Conservation (phyloP, 2,329 filamentous ascomycete genomes). For the Torrubiellomyces zombiae region DNA sequence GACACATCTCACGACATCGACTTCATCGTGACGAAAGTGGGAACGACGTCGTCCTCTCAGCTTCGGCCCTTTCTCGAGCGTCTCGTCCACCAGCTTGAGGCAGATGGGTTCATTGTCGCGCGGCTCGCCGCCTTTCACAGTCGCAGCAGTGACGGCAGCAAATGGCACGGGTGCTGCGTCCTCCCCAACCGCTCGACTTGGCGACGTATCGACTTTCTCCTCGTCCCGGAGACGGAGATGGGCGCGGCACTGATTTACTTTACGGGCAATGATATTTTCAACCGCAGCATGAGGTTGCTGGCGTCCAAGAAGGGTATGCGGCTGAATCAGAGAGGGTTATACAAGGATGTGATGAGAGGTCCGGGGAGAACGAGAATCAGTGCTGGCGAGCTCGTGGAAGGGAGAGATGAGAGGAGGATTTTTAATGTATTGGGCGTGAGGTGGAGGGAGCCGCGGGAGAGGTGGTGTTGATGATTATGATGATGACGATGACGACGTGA, state of each 20-base stretch:
- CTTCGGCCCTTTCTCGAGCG: conserved; percentile 44
- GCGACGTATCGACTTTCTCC: conserved; percentile 70
- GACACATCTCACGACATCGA: conserved; percentile 67
- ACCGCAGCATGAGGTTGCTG: conserved; percentile 65
- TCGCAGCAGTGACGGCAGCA: conserved; percentile 41
- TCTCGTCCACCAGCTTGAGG: conserved; percentile 46
- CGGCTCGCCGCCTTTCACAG: conserved; percentile 43
- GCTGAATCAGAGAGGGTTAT: conserved; percentile 72
- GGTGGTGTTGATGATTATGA: conserved; percentile 43
- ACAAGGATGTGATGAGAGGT: conserved; percentile 49
- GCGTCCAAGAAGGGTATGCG: conserved; percentile 69
- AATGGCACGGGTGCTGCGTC: conserved; percentile 78
- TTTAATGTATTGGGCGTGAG: conserved; percentile 71
- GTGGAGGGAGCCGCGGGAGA: conserved; percentile 62
- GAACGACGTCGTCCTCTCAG: conserved; percentile 33
- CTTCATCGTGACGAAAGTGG: conserved; percentile 58
- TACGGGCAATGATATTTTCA: conserved; percentile 90
- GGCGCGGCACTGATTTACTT: conserved; percentile 89
- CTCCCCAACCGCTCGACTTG: conserved; percentile 45
- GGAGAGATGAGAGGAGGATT: conserved; percentile 58
- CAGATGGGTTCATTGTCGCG: conserved; percentile 49
- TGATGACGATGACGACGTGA: not conserved
- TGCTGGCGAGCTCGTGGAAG: conserved; percentile 57
- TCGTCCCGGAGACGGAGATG: conserved; percentile 63
- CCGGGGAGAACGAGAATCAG: conserved; percentile 40